Base-by-base conservation (phyloP, 805 yeast genomes). In the Candida corydali region DNA sequence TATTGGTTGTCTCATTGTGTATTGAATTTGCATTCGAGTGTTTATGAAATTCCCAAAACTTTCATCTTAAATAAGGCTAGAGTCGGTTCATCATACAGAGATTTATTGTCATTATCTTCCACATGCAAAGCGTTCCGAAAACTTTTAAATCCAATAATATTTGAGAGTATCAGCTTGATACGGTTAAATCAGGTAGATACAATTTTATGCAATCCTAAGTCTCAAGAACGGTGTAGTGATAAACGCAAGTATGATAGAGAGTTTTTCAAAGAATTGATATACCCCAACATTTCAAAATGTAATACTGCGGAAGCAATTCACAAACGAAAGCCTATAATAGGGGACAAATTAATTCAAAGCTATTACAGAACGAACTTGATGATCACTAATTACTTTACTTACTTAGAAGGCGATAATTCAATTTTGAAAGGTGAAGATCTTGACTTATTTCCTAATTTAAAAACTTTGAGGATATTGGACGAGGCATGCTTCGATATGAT, bases 161-260 rank as follows among this genome's bases (percentile, higher is more conserved):
- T 56, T 34, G 32, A 31, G 6, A 40, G 42, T 12, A 12, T 52
- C 5, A 61, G 65, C 36, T 40, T 61, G 28, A 45, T 59, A 5
- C 36, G 66, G 17, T 27, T 37, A 16, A 58, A 56, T 36, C 57
- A 53, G 34, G 38, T 53, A 2, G 66, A 61, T 41, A 50, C 55
- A 3, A 36, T 57, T 6, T 37, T 60, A 28, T 43, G 49, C 1
- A 39, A 39, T 27, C 60, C 62, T 16, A 43, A 40, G 25, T 20
- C 41, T 3, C 45, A 46, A 42, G 49, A 50, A 26, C 26, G 34
- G 11, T 57, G 43, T 39, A 54, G 59, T 26, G 49, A 50, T 27
- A 38, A 34, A 20, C 43, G 39, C 31, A 35, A 24, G 8, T 45
- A 44, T 32, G 49, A 47, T 17, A 32, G 54, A 18, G 40, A 45